These are phyloP conservation scores for Punctularia strigosozonata DNA, from an alignment of 768 basidiomycete species.

Conservation along the genomic window DNA sequence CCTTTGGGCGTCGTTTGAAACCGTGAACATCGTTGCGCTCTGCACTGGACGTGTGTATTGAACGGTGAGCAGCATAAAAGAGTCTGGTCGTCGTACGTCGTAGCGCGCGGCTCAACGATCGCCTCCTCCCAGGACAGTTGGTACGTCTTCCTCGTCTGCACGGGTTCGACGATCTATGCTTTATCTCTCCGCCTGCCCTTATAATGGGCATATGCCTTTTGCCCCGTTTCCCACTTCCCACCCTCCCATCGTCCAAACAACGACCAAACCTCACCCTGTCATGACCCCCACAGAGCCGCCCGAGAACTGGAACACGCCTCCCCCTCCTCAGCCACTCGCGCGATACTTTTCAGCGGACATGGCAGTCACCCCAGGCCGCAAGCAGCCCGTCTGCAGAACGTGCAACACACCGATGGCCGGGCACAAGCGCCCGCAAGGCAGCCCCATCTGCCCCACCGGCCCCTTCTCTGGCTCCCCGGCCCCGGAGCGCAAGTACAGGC, in stretches of 20 bases:
- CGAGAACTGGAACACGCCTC: neutral
- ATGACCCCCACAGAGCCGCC: neutral
- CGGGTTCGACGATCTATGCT: too few relatives aligned
- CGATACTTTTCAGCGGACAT: neutral
- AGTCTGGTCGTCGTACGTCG: too few relatives aligned
- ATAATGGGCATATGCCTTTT: neutral
- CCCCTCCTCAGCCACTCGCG: neutral
- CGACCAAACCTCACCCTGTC: neutral
- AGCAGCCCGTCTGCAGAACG: conserved; percentile 20
- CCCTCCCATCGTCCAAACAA: neutral
- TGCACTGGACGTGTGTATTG: too few relatives aligned
- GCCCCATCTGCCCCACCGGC: conserved; percentile 18
- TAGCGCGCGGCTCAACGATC: too few relatives aligned
- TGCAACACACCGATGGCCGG: conserved; percentile 26
- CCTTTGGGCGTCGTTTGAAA: too few relatives aligned
- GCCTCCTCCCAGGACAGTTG: too few relatives aligned
- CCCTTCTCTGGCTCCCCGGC: neutral
- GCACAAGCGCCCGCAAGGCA: conserved; percentile 23
- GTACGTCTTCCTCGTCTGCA: too few relatives aligned
- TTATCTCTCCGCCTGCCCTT: neutral
- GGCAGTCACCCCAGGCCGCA: conserved; percentile 13
- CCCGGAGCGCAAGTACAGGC: neutral
- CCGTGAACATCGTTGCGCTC: too few relatives aligned
- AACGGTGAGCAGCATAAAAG: too few relatives aligned
- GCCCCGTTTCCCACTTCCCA: neutral